A percentile compares a stretch with the other conserved stretches of the same genome.
Conservation (phyloP, 1,139 yeast genomes). For the Komagataea norvegica region DNA sequence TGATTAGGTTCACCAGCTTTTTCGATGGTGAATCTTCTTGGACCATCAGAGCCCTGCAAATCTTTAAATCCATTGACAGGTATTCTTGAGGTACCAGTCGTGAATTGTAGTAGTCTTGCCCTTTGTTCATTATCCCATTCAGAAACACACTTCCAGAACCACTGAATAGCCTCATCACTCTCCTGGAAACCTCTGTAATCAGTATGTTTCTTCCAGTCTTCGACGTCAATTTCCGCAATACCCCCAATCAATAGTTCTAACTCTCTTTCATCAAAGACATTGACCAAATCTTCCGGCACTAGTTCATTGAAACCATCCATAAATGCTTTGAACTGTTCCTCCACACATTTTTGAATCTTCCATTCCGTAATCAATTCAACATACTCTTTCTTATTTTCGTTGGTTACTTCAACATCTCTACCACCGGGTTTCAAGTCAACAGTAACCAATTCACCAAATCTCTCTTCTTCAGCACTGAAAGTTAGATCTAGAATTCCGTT, state of each 20-base stretch:
- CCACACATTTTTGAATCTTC: slow-evolving; percentile 90
- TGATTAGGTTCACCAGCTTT: slow-evolving; percentile 94
- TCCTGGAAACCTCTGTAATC: slow-evolving; percentile 98
- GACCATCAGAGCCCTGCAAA: slow-evolving; percentile 97
- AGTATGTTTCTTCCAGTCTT: slow-evolving; percentile 98
- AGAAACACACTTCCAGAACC: slow-evolving; percentile 96
- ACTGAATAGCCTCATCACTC: slow-evolving; percentile 90
- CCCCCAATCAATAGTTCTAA: slow-evolving; percentile 96
- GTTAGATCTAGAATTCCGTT: slow-evolving; percentile 82
- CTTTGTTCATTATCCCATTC: slow-evolving; percentile 97
- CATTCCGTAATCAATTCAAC: slow-evolving; percentile 94
- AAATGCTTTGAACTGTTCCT: slow-evolving; percentile 93
- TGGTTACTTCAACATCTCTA: slow-evolving; percentile 81
- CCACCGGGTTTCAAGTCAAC: slow-evolving; percentile 91
- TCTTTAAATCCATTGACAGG: slow-evolving; percentile 99
- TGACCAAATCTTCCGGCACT: slow-evolving; percentile 93
- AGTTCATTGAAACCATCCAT: slow-evolving; percentile 96
- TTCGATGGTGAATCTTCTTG: slow-evolving; percentile 96
- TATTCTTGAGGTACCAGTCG: slow-evolving; percentile 97
- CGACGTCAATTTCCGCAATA: slow-evolving; percentile 94
- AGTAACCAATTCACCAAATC: slow-evolving; percentile 89
- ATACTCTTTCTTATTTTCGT: slow-evolving; percentile 91
- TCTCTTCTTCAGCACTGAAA: slow-evolving; percentile 92
- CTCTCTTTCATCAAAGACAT: slow-evolving; percentile 96
- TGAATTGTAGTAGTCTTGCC: slow-evolving; percentile 90